Evolutionary conservation across 768 basidiomycete genomes (phyloP).

Genomic region (Jaapia argillacea): DNA sequence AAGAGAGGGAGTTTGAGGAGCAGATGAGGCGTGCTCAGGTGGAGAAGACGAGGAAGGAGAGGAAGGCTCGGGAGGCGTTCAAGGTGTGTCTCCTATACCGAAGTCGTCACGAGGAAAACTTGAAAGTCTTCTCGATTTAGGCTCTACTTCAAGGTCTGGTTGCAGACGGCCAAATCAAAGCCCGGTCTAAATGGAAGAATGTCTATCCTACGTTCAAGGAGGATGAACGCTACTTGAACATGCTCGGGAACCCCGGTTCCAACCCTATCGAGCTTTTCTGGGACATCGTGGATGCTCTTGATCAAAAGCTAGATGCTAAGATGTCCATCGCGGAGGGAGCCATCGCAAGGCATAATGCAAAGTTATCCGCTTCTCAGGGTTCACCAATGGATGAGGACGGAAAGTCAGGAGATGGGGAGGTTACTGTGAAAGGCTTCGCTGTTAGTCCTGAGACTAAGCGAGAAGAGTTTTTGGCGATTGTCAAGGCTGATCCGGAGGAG

Average conservation of each 20-base stretch:
- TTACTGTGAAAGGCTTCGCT: conserved; percentile 22
- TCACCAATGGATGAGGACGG: conserved; percentile 23
- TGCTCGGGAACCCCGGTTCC: conserved; percentile 90
- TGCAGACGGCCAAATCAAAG: conserved; percentile 54
- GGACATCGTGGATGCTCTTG: conserved; percentile 83
- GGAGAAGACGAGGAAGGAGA: conserved; percentile 73
- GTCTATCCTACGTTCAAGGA: conserved; percentile 69
- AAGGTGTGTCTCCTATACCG: conserved; percentile 35
- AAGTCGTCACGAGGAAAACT: background rate
- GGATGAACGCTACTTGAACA: conserved; percentile 75
- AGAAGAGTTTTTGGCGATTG: conserved; percentile 47
- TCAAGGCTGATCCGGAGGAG: conserved; percentile 48
- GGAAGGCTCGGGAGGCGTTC: conserved; percentile 90
- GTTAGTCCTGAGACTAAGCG: conserved; percentile 51
- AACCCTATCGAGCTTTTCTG: conserved; percentile 95
- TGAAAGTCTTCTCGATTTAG: conserved; percentile 24
- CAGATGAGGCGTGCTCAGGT: conserved; percentile 71
- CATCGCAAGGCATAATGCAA: conserved; percentile 37
- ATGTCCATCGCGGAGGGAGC: conserved; percentile 58
- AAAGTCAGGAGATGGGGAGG: conserved; percentile 21
- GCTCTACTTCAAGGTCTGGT: conserved; percentile 65
- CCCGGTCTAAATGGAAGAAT: conserved; percentile 87
- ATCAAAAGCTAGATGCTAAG: conserved; percentile 76
- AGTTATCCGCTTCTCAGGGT: conserved; percentile 7
- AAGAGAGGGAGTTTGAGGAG: conserved; percentile 88